Evolutionary conservation across 768 basidiomycete species (phyloP).

Genomic region (Exsudoporus frostii): DNA sequence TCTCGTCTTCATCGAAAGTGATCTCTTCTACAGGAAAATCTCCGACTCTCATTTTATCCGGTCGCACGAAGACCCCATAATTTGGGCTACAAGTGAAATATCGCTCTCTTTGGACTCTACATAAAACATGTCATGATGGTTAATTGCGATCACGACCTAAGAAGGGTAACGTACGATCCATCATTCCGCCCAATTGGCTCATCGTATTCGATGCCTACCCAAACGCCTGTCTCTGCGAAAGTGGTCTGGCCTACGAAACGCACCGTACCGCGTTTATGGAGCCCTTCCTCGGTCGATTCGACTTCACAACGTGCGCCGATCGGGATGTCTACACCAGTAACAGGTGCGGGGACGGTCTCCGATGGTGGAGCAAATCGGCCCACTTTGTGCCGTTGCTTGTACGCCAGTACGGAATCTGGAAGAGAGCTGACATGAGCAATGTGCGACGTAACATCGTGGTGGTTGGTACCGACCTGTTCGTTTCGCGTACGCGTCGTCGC

Average conservation of each 20-base stretch:
- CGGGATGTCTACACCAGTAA: constrained; percentile 45
- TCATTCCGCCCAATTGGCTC: constrained; percentile 96
- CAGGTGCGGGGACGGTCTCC: constrained; percentile 29
- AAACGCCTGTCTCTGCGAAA: constrained; percentile 65
- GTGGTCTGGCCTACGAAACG: constrained; percentile 79
- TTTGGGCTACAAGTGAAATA: constrained; percentile 81
- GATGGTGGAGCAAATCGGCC: constrained; percentile 77
- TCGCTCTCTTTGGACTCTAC: constrained; percentile 76
- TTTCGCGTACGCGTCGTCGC: constrained; percentile 74
- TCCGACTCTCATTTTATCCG: constrained; percentile 77
- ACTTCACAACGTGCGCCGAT: constrained; percentile 83
- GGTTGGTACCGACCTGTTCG: constrained; percentile 56
- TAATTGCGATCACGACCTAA: neutral
- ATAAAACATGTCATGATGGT: neutral
- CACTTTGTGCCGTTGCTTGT: constrained; percentile 82
- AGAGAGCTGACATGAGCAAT: constrained; percentile 1
- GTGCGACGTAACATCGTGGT: neutral
- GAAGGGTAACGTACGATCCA: constrained; percentile 67
- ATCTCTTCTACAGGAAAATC: constrained; percentile 87
- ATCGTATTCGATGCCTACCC: constrained; percentile 94
- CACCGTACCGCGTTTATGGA: constrained; percentile 79
- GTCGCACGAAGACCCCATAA: constrained; percentile 83
- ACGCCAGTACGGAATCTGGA: constrained; percentile 83
- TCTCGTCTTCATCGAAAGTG: constrained; percentile 73
- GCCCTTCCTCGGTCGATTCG: constrained; percentile 61